phyloP scores from a whole-genome alignment of 225 moss, liverwort and hornwort species.

The Marchantia paleacea region DNA sequence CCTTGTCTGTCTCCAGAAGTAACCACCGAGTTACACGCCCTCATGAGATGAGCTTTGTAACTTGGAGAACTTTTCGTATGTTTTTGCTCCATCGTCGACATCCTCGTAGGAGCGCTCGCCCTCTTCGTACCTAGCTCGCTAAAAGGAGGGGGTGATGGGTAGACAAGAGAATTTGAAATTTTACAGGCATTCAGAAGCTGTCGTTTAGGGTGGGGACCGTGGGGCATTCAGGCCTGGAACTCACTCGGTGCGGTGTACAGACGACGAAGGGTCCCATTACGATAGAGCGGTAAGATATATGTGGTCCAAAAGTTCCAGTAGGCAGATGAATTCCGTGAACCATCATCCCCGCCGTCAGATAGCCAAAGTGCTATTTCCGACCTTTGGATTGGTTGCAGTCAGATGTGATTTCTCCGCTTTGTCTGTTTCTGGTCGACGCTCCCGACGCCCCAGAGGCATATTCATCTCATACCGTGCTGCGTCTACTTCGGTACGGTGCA shows the following conservation, averaged over 20 bases:
- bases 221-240: no score
- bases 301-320: slow-evolving; percentile 3
- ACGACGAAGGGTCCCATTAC: not conserved
- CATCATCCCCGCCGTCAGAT: slow-evolving; percentile 3
- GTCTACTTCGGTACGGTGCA: not conserved
- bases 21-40: not conserved
- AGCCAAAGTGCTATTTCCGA: not conserved
- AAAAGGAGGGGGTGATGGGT: no score
- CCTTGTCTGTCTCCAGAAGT: no score
- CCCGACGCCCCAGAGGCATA: not conserved
- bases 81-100: not conserved
- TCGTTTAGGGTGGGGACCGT: not conserved
- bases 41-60: not conserved
- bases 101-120: no score
- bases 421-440: slow-evolving; percentile 5
- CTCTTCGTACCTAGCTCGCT: not conserved
- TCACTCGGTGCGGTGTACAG: not conserved
- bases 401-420: not conserved
- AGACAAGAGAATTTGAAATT: not conserved
- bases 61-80: not conserved
- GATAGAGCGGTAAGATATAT: slow-evolving; percentile 11
- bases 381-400: not conserved
- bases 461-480: not conserved
- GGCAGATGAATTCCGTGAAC: not conserved
- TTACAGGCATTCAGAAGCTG: not conserved